Percentiles rank a stretch among this genome's conserved stretches.
These are phyloP conservation scores for Suillus tomentosus DNA, from an alignment of 768 basidiomycete genomes.

Conservation along the genomic window DNA sequence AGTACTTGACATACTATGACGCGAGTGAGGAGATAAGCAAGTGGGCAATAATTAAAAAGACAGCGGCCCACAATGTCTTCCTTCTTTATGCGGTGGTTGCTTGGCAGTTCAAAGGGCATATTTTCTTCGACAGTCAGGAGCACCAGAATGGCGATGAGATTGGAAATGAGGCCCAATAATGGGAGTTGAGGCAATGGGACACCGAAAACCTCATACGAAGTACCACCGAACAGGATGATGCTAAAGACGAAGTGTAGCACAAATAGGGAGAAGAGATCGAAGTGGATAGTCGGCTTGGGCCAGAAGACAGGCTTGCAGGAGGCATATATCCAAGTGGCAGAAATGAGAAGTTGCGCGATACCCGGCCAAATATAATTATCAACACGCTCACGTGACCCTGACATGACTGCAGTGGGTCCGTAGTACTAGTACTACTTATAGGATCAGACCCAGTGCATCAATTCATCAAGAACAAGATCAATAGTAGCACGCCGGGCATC, in stretches of 20 bases:
- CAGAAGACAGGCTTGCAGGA: conserved; percentile 52
- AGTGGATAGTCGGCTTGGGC: conserved; percentile 59
- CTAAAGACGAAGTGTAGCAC: conserved; percentile 46
- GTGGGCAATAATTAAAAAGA: not conserved
- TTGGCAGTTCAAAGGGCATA: conserved; percentile 73
- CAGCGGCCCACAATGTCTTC: conserved; percentile 60
- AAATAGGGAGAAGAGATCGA: conserved; percentile 65
- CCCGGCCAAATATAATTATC: conserved; percentile 32
- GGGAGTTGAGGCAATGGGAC: conserved; percentile 40
- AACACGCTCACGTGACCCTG: no score
- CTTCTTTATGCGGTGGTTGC: conserved; percentile 45
- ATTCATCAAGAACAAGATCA: no score
- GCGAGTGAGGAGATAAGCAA: conserved; percentile 7
- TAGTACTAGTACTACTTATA: no score
- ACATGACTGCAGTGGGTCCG: no score
- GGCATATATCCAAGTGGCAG: conserved; percentile 68
- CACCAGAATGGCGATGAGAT: conserved; percentile 45
- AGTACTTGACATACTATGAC: conserved; percentile 28
- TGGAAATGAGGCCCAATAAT: conserved; percentile 34
- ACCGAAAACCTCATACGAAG: conserved; percentile 53
- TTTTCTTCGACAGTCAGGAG: conserved; percentile 50
- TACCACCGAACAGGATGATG: conserved; percentile 50
- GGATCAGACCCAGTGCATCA: no score
- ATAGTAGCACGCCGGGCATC: no score
- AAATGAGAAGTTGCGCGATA: conserved; percentile 47